These are phyloP conservation scores for Afroboletus lepidellus DNA, from an alignment of 1,284 basidiomycete species.

Conservation along the genomic window DNA sequence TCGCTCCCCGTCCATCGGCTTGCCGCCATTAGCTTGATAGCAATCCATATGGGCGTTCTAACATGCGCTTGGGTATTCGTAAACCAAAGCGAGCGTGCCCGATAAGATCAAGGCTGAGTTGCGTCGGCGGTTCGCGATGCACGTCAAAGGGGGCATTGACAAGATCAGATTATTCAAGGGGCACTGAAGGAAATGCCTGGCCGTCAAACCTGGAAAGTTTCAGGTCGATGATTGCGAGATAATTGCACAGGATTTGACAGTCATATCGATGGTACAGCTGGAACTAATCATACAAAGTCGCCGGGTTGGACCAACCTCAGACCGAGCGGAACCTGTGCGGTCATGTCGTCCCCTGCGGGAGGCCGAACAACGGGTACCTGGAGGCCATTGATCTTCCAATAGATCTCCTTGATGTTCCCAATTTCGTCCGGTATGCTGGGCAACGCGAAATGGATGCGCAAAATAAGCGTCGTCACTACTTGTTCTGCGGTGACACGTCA, in stretches of 20 bases:
- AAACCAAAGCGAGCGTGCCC: no score
- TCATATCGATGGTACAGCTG: neutral
- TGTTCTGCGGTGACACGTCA: conserved; percentile 23
- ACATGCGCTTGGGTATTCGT: no score
- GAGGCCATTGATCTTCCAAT: conserved; percentile 38
- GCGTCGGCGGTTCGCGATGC: neutral
- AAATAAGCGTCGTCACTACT: conserved; percentile 31
- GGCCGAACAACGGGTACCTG: conserved; percentile 39
- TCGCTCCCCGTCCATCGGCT: no score
- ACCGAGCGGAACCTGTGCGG: conserved; percentile 35
- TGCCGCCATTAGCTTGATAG: neutral
- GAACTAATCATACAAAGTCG: conserved; percentile 28
- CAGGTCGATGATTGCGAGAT: neutral
- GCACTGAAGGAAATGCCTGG: neutral
- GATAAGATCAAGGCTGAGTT: neutral
- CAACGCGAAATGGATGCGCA: conserved; percentile 36
- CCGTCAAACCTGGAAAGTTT: neutral
- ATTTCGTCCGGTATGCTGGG: conserved; percentile 30
- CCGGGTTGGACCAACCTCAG: conserved; percentile 27
- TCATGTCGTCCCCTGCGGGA: conserved; percentile 34
- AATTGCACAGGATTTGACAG: neutral
- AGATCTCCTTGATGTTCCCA: conserved; percentile 36
- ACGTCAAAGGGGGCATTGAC: neutral
- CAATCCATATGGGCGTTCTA: no score
- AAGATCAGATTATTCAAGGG: neutral